Evolutionary conservation across 345 rosid species (phyloP), one percentile per base, ranked within the genome.

Genomic region (Moringa oleifera): DNA sequence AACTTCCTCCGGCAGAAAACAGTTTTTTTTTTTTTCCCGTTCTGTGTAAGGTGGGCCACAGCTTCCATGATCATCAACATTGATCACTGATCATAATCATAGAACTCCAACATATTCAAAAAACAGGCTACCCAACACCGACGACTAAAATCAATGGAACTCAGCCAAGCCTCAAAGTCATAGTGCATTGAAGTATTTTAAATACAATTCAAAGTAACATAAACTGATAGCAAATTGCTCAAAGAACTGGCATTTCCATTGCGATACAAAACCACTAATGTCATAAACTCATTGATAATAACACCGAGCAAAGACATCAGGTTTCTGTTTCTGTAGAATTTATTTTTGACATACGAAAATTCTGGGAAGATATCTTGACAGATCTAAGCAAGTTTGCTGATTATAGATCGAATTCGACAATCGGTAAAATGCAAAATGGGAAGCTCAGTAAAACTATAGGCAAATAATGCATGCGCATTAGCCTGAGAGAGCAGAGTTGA

Each of bases 401-500:
- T 41, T 41, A 41, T 11, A 41, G 47, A 41, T 7, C 2, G 47
- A 41, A 41, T 41, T 41, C 47, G 12, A 1, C 12, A 1, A 41
- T 41, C 17, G 2, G 12, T 41, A 16, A 41, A 41, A 41, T 8
- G 8, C 33, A 28, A 28, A 28, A 41, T 15, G 17, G 17, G 47
- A 41, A 41, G 47, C 47, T 8, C 3, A 28, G 33, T 3, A 41
- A 41, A 41, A 41, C 6, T 4, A 41, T 1, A 11, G 16, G 47
- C 17, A 41, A 41, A 41, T 4, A 33, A 33, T 33, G 6, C 5
- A 33, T 33, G 12, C 12, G 47, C 41, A 64, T 72, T 80, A 84
- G 71, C 90, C 90, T 5, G 83, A 11, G 47, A 84, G 77, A 61
- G 86, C 85, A 45, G 79, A 76, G 69, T 80, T 88, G 61, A 88